Conservation (phyloP, 2,329 filamentous ascomycete genomes). For the Apiospora malaysiana region DNA sequence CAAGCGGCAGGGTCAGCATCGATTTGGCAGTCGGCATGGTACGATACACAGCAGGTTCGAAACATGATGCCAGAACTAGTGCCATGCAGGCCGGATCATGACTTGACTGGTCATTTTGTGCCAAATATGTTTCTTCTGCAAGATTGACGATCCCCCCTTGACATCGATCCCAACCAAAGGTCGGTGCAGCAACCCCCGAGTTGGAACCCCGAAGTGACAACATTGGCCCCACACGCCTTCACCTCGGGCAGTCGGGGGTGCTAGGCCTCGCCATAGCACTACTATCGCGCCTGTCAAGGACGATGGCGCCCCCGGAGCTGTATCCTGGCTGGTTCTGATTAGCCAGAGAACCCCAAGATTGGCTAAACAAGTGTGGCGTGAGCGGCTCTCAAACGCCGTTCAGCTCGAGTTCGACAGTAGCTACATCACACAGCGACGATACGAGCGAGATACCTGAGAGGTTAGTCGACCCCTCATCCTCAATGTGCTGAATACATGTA, state of each 20-base stretch:
- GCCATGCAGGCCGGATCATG: conserved; percentile 7
- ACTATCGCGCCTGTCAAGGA: background rate
- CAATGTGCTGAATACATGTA: background rate
- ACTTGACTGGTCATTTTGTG: conserved; percentile 6
- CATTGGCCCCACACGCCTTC: background rate
- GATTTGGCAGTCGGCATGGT: background rate
- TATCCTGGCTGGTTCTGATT: background rate
- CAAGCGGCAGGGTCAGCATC: background rate
- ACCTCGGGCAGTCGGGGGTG: background rate
- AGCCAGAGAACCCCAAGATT: background rate
- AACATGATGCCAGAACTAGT: background rate
- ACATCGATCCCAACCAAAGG: background rate
- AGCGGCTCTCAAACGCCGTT: background rate
- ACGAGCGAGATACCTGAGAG: conserved; percentile 1
- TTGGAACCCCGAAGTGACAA: background rate
- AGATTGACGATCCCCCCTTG: background rate
- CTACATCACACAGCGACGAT: background rate
- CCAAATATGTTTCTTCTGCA: conserved; percentile 16
- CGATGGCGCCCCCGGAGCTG: background rate
- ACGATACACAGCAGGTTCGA: background rate
- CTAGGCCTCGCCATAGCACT: background rate
- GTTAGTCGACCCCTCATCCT: background rate
- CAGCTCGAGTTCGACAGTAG: background rate
- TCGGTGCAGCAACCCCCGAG: conserved; percentile 9
- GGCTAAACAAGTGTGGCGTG: background rate